Evolutionary conservation across 495 filamentous ascomycete species (phyloP), one percentile per base, ranked within the genome.

Genomic region (Xylaria intraflava): DNA sequence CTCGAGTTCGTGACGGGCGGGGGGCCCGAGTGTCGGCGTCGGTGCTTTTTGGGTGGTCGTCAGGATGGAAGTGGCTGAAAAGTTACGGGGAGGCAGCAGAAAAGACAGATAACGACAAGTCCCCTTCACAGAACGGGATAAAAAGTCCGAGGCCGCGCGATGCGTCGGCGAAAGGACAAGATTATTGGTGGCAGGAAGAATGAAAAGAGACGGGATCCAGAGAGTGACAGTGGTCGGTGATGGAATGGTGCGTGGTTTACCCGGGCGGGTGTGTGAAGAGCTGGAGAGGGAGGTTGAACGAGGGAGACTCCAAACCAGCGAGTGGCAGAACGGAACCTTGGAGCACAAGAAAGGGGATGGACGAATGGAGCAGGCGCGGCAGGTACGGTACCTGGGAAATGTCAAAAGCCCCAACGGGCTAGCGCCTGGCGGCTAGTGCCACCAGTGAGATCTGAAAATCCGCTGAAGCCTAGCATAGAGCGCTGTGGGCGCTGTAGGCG

Each of bases 111-210:
- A 36, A 40, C 30, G 44, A 47, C 44, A 10, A 49, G 14, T 54
- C 52, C 52, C 52, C 44, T 55, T 55, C 52, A 44, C 52, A 55
- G 52, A 55, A 55, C 38, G 52, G 45, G 52, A 55, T 31, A n/a
- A 16, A 11, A n/a, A 38, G n/a, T 5, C 14, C 11, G 31, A 12
- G 7, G 31, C 14, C n/a, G 11, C 14, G 17, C 36, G 36, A 26
- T 43, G n/a, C 19, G 42, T 41, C 42, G 41, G 35, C 35, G 14
- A 42, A 41, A 24, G 1, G 39, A 12, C 27, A 19, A 49, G 49
- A 55, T 49, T 49, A 40, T 19, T 48, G 44, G 51, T 48, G 52
- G 52, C 31, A 49, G 45, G 38, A 48, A 43, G 23, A 43, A 43
- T 23, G 45, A 55, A 55, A 36, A 49, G 44, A 55, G 49, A 55